Evolutionary conservation across 2,329 filamentous ascomycete species (phyloP).

Genomic region (Aspergillus sojae): DNA sequence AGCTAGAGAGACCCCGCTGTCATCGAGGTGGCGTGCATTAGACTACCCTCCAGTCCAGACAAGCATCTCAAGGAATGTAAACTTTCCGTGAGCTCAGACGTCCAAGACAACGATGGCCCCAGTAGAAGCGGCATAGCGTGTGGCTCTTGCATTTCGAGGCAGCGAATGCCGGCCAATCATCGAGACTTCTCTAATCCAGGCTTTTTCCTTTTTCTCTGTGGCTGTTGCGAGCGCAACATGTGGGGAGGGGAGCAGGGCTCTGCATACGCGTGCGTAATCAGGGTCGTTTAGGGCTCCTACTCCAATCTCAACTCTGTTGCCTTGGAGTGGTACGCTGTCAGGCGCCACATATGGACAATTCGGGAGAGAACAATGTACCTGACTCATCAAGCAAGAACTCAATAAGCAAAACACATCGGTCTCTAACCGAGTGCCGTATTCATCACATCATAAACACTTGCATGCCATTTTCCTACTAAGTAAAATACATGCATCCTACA

Average conservation of each 20-base stretch:
- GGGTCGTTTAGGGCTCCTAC: not conserved
- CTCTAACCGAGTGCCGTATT: not conserved
- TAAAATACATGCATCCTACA: not conserved
- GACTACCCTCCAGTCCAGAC: not conserved
- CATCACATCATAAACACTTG: not conserved
- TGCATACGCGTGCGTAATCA: conserved; percentile 6
- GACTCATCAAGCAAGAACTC: not conserved
- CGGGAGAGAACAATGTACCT: not conserved
- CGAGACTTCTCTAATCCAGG: not conserved
- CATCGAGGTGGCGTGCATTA: conserved; percentile 1
- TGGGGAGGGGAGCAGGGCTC: not conserved
- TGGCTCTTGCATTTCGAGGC: not conserved
- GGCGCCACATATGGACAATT: not conserved
- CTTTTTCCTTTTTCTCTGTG: not conserved
- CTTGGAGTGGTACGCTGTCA: not conserved
- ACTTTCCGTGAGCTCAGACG: not conserved
- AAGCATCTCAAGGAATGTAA: not conserved
- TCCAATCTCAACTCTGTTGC: not conserved
- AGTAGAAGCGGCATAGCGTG: not conserved
- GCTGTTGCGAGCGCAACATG: not conserved
- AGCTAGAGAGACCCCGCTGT: not conserved
- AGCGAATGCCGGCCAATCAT: not conserved
- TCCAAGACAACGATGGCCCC: not conserved
- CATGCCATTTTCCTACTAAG: not conserved
- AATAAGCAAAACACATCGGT: not conserved